Percentiles rank a stretch among this genome's conserved stretches.
Conservation (phyloP, 805 yeast genomes). For the Spathaspora sp. region DNA sequence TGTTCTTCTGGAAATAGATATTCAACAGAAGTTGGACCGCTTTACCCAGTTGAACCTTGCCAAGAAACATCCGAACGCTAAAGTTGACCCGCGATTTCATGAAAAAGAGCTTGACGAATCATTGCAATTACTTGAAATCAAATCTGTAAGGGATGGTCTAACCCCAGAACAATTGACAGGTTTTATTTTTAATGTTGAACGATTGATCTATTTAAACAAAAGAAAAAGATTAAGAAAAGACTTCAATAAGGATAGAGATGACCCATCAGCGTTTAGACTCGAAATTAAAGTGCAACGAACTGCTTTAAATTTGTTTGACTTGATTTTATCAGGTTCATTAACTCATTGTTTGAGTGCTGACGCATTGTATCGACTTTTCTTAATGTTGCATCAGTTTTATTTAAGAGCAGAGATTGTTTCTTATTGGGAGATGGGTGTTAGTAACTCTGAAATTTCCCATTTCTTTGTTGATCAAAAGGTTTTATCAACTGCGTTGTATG, state of each 20-base stretch:
- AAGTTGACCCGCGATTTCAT: no score
- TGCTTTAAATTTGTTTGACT: slow-evolving; percentile 27
- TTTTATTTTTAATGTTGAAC: background rate
- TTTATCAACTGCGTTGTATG: slow-evolving; percentile 65
- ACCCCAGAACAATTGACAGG: background rate
- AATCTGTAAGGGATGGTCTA: background rate
- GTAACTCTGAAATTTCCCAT: slow-evolving; percentile 31
- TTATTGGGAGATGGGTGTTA: slow-evolving; percentile 66
- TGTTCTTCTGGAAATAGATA: slow-evolving; percentile 11
- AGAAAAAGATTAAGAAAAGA: background rate
- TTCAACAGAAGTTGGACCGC: background rate
- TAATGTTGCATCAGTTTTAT: slow-evolving; percentile 47
- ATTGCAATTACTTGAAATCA: background rate
- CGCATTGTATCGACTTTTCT: slow-evolving; percentile 23
- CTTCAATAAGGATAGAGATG: slow-evolving; percentile 36
- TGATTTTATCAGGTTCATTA: slow-evolving; percentile 26
- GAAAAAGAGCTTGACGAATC: background rate
- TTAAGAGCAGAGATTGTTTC: slow-evolving; percentile 61
- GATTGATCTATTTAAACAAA: background rate
- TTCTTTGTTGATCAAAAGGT: slow-evolving; percentile 61
- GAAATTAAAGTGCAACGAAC: slow-evolving; percentile 30
- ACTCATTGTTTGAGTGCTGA: slow-evolving; percentile 18
- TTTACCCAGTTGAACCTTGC: background rate
- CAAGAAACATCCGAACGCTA: background rate
- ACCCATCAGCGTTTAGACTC: slow-evolving; percentile 22